These are phyloP conservation scores for Ceratobasidium sp. DNA, from an alignment of 1,284 basidiomycete species.

Conservation along the genomic window DNA sequence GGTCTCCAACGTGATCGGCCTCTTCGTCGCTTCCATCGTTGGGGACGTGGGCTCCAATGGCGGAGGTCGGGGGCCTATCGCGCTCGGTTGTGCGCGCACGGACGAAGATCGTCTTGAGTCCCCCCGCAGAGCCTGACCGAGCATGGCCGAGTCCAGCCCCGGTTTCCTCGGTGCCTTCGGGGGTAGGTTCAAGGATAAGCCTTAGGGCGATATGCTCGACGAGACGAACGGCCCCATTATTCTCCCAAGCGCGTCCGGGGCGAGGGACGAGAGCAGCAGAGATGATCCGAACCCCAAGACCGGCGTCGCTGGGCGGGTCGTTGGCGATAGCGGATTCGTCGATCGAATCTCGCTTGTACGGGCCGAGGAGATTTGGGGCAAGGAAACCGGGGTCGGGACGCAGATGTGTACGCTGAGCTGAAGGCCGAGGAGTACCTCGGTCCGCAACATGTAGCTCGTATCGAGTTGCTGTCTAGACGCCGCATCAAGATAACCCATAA, in stretches of 20 bases:
- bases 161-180: not conserved
- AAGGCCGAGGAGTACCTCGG: conserved; percentile 12
- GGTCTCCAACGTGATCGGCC: conserved; percentile 31
- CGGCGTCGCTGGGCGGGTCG: not conserved
- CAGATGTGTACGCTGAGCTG: conserved; percentile 30
- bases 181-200: conserved; percentile 8
- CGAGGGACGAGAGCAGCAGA: conserved; percentile 37
- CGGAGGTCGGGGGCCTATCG: conserved; percentile 5
- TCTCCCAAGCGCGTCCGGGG: conserved; percentile 35
- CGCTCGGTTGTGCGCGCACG: conserved; percentile 33
- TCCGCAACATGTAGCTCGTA: conserved; percentile 37
- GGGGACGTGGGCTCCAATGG: conserved; percentile 13
- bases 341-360: conserved; percentile 24
- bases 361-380: conserved; percentile 22
- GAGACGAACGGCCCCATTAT: conserved; percentile 27
- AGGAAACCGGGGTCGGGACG: conserved; percentile 31
- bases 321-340: not conserved
- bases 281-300: conserved; percentile 28
- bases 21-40: conserved; percentile 38
- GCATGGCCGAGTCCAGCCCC: conserved; percentile 5
- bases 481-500: not conserved
- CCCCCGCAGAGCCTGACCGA: conserved; percentile 12
- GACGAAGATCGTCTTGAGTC: conserved; percentile 32
- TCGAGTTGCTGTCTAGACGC: conserved; percentile 18
- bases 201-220: conserved; percentile 16